These are phyloP conservation scores for Thalia dealbata DNA, from an alignment of 176 grass and related monocot genomes.

Conservation along the genomic window DNA sequence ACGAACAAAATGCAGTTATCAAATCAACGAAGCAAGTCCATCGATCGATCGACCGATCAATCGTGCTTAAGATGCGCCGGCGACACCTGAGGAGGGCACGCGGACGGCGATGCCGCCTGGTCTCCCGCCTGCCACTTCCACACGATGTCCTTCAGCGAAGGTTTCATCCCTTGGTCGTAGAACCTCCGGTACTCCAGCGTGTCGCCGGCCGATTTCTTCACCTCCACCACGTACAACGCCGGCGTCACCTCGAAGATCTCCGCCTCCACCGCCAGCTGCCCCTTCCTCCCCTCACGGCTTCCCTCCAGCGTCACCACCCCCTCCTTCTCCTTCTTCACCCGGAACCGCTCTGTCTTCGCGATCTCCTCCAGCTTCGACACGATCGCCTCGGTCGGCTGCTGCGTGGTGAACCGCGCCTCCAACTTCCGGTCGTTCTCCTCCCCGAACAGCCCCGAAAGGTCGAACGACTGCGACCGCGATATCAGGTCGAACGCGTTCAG, in stretches of 20 bases:
- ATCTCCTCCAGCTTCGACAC: slow-evolving; percentile 93
- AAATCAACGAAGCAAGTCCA: neutral
- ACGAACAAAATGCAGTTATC: too few relatives aligned
- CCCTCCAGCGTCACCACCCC: slow-evolving; percentile 69
- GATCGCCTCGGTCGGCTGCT: slow-evolving; percentile 62
- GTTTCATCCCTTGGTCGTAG: slow-evolving; percentile 66
- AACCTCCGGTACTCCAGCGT: slow-evolving; percentile 78
- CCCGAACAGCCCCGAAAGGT: slow-evolving; percentile 76
- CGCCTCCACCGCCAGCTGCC: slow-evolving; percentile 69
- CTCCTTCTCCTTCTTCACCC: slow-evolving; percentile 60
- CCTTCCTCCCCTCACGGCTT: slow-evolving; percentile 70
- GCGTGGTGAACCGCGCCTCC: slow-evolving; percentile 54
- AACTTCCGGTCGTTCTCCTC: slow-evolving; percentile 41
- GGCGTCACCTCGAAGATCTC: slow-evolving; percentile 83
- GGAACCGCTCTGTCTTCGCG: slow-evolving; percentile 60
- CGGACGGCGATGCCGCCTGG: slow-evolving; percentile 28
- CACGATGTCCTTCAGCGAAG: slow-evolving; percentile 72
- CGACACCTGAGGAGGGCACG: neutral
- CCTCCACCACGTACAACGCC: slow-evolving; percentile 65
- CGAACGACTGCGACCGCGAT: slow-evolving; percentile 67
- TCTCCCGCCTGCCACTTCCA: slow-evolving; percentile 51
- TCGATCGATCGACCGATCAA: neutral
- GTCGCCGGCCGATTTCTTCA: slow-evolving; percentile 88
- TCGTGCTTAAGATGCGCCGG: neutral
- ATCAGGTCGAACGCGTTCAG: slow-evolving; percentile 95